A percentile compares a stretch with the other conserved stretches of the same genome.
Conservation (phyloP, 2,329 filamentous ascomycete genomes). For the Acephala macrosclerotiorum region DNA sequence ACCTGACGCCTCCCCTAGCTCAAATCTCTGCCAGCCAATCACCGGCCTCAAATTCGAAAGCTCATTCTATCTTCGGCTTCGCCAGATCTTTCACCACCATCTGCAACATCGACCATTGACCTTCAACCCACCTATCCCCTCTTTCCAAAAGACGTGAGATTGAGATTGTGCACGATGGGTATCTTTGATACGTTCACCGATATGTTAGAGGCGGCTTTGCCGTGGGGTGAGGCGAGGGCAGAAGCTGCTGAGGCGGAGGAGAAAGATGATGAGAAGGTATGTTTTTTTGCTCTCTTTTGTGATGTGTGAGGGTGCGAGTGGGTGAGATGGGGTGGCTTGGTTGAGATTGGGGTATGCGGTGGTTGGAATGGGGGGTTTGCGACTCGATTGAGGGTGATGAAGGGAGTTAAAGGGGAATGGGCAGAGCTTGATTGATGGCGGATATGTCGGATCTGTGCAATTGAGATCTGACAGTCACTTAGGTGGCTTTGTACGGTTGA, state of each 20-base stretch:
- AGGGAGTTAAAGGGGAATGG: background rate
- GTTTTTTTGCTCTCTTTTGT: conserved; percentile 13
- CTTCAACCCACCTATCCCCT: conserved; percentile 13
- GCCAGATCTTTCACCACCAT: background rate
- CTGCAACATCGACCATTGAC: conserved; percentile 17
- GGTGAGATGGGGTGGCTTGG: conserved; percentile 42
- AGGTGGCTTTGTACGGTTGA: background rate
- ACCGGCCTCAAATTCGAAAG: conserved; percentile 37
- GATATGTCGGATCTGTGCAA: background rate
- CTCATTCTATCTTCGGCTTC: conserved; percentile 9
- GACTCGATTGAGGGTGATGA: background rate
- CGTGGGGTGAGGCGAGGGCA: conserved; percentile 70
- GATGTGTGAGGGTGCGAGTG: conserved; percentile 39
- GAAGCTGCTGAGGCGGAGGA: conserved; percentile 62
- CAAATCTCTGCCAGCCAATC: conserved; percentile 33
- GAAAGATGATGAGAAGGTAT: conserved; percentile 38
- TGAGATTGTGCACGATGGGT: conserved; percentile 56
- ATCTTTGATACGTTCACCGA: conserved; percentile 71
- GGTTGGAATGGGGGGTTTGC: background rate
- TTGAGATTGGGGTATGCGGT: background rate
- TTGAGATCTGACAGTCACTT: background rate
- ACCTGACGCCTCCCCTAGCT: conserved; percentile 1
- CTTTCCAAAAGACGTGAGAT: conserved; percentile 31
- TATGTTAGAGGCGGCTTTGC: conserved; percentile 69
- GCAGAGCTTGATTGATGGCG: background rate